These are phyloP conservation scores for Rhexocercosporidium sp. DNA, from an alignment of 2,329 filamentous ascomycete species.

Conservation along the genomic window DNA sequence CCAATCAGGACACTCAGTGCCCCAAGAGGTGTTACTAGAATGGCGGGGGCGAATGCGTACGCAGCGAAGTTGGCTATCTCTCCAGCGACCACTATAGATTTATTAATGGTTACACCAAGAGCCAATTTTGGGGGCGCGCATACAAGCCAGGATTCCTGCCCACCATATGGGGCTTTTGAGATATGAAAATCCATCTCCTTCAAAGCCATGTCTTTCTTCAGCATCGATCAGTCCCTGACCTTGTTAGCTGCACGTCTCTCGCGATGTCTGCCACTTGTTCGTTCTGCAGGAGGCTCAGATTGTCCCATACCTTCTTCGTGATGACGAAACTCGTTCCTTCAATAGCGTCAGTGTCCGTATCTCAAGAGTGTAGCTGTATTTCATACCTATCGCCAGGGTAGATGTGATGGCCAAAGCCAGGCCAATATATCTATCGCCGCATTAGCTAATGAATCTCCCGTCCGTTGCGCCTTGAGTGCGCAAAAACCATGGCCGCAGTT, in stretches of 20 bases:
- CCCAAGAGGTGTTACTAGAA: conserved; percentile 92
- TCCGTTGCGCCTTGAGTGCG: conserved; percentile 8
- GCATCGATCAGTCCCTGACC: conserved; percentile 85
- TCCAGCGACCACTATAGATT: conserved; percentile 77
- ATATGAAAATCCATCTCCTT: conserved; percentile 95
- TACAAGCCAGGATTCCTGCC: conserved; percentile 89
- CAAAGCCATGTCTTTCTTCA: conserved; percentile 90
- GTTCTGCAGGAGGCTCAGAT: neutral
- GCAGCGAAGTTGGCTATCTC: conserved; percentile 98
- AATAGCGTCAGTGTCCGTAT: conserved; percentile 23
- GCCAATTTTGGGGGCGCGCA: conserved; percentile 42
- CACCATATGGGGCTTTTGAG: conserved; percentile 96
- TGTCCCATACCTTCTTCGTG: conserved; percentile 84
- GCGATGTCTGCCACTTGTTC: neutral
- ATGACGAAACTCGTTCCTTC: conserved; percentile 96
- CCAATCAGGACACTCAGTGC: conserved; percentile 94
- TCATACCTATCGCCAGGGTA: conserved; percentile 76
- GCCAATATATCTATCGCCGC: conserved; percentile 69
- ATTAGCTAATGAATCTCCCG: conserved; percentile 30
- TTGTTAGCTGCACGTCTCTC: conserved; percentile 25
- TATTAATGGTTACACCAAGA: conserved; percentile 35
- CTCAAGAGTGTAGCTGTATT: conserved; percentile 16
- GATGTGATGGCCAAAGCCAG: conserved; percentile 76
- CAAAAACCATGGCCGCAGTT: conserved; percentile 6
- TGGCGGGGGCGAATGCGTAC: conserved; percentile 98